A percentile compares a stretch with the other conserved stretches of the same genome.
Evolutionary conservation across 164 flowering plant genomes (phyloP).

Genomic region (Chimonanthus praecox): DNA sequence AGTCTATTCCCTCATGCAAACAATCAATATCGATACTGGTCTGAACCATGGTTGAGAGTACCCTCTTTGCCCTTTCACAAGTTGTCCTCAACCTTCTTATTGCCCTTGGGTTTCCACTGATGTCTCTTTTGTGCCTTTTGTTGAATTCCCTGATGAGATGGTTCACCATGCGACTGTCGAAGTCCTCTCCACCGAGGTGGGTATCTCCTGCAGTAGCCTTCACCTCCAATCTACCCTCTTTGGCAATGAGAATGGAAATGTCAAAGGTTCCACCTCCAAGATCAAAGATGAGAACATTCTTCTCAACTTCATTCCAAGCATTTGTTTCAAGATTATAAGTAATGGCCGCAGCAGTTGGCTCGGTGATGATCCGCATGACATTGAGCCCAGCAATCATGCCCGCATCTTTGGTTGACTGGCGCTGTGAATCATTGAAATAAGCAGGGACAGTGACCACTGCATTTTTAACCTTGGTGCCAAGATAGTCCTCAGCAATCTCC

Average conservation of each 20-base stretch:
- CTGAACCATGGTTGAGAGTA: background rate
- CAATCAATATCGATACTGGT: background rate
- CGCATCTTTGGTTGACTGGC: constrained; percentile 52
- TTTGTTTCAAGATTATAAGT: constrained; percentile 2
- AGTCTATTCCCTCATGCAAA: constrained; percentile 3
- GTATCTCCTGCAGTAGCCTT: constrained; percentile 46
- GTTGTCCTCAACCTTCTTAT: background rate
- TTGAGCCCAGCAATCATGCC: constrained; percentile 1
- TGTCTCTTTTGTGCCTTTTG: constrained; percentile 1
- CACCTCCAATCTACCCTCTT: constrained; percentile 44
- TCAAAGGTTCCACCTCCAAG: constrained; percentile 59
- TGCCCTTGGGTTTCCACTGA: background rate
- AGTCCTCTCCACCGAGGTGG: constrained; percentile 39
- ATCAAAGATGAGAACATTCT: constrained; percentile 32
- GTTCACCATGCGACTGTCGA: constrained; percentile 5
- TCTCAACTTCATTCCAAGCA: background rate
- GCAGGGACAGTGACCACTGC: constrained; percentile 1
- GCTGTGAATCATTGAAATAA: constrained; percentile 32
- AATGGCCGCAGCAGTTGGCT: constrained; percentile 2
- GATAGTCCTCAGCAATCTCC: background rate
- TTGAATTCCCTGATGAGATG: background rate
- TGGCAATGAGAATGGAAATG: constrained; percentile 44
- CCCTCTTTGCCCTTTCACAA: background rate
- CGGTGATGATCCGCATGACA: background rate
- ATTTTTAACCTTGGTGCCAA: background rate